These are phyloP conservation scores for Wickerhamiella azyma DNA, from an alignment of 805 yeast species.

Conservation along the genomic window DNA sequence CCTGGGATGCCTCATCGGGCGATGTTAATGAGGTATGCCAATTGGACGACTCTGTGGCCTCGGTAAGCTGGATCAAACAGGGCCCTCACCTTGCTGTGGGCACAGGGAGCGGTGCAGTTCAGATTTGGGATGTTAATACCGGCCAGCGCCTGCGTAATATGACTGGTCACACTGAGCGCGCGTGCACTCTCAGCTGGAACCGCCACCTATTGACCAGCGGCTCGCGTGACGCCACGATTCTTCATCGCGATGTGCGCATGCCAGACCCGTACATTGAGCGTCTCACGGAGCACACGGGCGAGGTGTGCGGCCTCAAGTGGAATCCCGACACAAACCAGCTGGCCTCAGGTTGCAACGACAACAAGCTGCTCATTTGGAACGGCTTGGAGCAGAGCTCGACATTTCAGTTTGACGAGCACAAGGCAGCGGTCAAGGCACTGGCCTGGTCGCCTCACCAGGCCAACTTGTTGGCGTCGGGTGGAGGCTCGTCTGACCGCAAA, in stretches of 20 bases:
- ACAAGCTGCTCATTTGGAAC: constrained; percentile 76
- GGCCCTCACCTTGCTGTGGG: constrained; percentile 95
- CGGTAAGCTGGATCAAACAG: constrained; percentile 84
- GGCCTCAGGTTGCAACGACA: constrained; percentile 95
- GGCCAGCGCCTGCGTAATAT: constrained; percentile 74
- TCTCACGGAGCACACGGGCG: constrained; percentile 71
- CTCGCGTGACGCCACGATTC: constrained; percentile 66
- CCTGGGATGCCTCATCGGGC: constrained; percentile 83
- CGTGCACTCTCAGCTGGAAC: constrained; percentile 86
- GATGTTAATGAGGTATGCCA: constrained; percentile 71
- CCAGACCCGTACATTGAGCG: constrained; percentile 68
- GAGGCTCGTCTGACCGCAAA: constrained; percentile 88
- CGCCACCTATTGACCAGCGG: constrained; percentile 81
- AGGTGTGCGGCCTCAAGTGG: constrained; percentile 95
- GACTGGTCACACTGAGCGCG: constrained; percentile 81
- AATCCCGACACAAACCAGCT: constrained; percentile 78
- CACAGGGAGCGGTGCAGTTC: constrained; percentile 72
- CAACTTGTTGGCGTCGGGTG: constrained; percentile 87
- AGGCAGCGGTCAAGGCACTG: constrained; percentile 91
- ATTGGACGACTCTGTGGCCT: constrained; percentile 61
- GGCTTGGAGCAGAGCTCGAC: constrained; percentile 57
- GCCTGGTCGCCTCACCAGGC: constrained; percentile 98
- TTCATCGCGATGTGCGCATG: constrained; percentile 83
- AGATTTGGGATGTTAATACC: constrained; percentile 85
- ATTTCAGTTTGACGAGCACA: constrained; percentile 64